These are phyloP conservation scores for Sophora flavescens DNA, from an alignment of 306 rosid genomes.

Conservation along the genomic window DNA sequence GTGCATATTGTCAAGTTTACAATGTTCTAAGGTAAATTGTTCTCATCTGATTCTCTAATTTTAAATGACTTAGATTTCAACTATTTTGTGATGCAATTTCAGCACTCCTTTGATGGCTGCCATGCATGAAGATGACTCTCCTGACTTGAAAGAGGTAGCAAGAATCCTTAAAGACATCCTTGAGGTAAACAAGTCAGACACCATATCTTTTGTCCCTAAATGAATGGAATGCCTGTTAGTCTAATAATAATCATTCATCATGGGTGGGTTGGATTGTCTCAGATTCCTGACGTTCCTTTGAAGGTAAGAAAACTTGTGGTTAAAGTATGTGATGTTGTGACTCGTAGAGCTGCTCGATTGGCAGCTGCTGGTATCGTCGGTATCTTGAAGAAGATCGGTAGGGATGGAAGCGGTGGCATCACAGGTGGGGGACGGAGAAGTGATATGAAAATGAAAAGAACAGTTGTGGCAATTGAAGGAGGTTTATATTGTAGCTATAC, in stretches of 20 bases:
- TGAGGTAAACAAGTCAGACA: conserved; percentile 55
- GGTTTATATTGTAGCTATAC: conserved; percentile 70
- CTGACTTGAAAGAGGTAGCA: conserved; percentile 63
- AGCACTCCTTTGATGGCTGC: conserved; percentile 70
- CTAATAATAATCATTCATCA: background rate
- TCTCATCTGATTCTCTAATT: background rate
- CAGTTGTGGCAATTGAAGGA: conserved; percentile 80
- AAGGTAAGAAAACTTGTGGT: conserved; percentile 71
- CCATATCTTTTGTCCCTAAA: background rate
- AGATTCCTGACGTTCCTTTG: conserved; percentile 69
- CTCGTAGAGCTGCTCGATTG: conserved; percentile 80
- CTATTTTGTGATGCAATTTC: conserved; percentile 38
- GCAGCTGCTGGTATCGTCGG: conserved; percentile 86
- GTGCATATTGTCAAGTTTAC: background rate
- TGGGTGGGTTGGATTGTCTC: conserved; percentile 37
- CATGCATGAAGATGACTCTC: conserved; percentile 75
- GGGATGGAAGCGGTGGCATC: conserved; percentile 85
- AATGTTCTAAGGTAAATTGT: background rate
- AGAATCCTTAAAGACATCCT: conserved; percentile 55
- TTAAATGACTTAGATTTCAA: conserved; percentile 10
- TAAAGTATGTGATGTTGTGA: conserved; percentile 71
- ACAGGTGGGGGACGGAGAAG: conserved; percentile 69
- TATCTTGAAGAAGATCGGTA: conserved; percentile 85
- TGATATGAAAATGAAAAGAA: conserved; percentile 65
- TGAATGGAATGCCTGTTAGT: background rate